phyloP scores from a whole-genome alignment of 2,329 filamentous ascomycete species.

The Clarireedia paspali region DNA sequence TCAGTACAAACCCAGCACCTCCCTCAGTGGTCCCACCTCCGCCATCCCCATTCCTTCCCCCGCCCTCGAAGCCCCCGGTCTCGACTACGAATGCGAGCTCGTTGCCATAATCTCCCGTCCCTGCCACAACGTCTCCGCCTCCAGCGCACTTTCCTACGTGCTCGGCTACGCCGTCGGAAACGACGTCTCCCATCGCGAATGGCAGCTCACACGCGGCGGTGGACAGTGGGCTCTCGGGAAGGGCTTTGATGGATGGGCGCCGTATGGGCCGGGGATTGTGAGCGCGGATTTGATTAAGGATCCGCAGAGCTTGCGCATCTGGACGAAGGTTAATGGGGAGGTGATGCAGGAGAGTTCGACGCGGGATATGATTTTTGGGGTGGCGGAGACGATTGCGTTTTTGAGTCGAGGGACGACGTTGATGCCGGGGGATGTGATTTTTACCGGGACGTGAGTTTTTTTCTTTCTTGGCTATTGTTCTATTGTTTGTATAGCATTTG shows the following conservation, averaged over 20 bases:
- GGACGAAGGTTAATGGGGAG: slow-evolving; percentile 52
- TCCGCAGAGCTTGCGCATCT: slow-evolving; percentile 48
- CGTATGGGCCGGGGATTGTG: slow-evolving; percentile 65
- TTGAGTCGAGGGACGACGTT: slow-evolving; percentile 55
- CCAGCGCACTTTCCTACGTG: slow-evolving; percentile 61
- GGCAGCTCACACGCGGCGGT: slow-evolving; percentile 61
- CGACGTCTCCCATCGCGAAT: slow-evolving; percentile 74
- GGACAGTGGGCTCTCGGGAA: slow-evolving; percentile 68
- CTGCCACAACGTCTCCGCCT: slow-evolving; percentile 57
- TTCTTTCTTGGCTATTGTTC: too few species aligned
- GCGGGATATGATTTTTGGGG: slow-evolving; percentile 55
- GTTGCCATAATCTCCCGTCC: slow-evolving; percentile 64
- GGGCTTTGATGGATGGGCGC: slow-evolving; percentile 69
- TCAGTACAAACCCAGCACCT: slow-evolving; percentile 57
- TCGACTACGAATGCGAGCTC: slow-evolving; percentile 78
- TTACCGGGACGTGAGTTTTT: slow-evolving; percentile 47
- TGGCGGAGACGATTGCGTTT: slow-evolving; percentile 51
- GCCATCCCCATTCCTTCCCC: slow-evolving; percentile 57
- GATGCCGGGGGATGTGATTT: slow-evolving; percentile 57
- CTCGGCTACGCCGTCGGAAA: slow-evolving; percentile 70
- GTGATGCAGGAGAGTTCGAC: slow-evolving; percentile 50
- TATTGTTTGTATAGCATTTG: too few species aligned
- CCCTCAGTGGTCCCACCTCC: slow-evolving; percentile 56
- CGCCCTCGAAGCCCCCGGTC: slow-evolving; percentile 56
- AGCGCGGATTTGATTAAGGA: slow-evolving; percentile 45